Percentiles rank a stretch among this genome's conserved stretches.
Conservation (phyloP, 1,284 basidiomycete genomes). For the Cutaneotrichosporon arboriforme region DNA sequence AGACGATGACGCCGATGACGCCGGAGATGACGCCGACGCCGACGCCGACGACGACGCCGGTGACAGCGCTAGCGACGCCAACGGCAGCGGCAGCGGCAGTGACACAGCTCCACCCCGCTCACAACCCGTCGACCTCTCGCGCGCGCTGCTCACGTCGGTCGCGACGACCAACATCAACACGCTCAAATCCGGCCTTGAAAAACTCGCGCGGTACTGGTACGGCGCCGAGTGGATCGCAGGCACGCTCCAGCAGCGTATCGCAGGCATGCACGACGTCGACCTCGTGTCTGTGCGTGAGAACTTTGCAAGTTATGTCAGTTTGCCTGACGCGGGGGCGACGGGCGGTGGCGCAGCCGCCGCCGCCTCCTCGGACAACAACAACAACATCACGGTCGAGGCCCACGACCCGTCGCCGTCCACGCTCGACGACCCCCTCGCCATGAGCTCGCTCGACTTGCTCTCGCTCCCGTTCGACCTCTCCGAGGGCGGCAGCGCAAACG, state of each 20-base stretch:
- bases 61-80: not conserved
- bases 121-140: constrained; percentile 10
- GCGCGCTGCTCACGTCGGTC: constrained; percentile 17
- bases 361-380: too few species aligned
- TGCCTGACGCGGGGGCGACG: constrained; percentile 28
- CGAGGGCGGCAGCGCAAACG: constrained; percentile 7
- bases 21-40: too few species aligned
- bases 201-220: constrained; percentile 22
- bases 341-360: not conserved
- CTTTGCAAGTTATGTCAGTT: constrained; percentile 20
- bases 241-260: constrained; percentile 20
- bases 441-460: constrained; percentile 17
- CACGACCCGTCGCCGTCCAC: too few species aligned
- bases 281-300: constrained; percentile 18
- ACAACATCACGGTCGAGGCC: too few species aligned
- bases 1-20: too few species aligned
- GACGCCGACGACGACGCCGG: too few species aligned
- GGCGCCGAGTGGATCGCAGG: constrained; percentile 24
- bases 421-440: too few species aligned
- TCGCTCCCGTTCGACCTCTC: constrained; percentile 21
- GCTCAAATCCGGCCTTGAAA: constrained; percentile 21
- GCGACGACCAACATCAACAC: constrained; percentile 21
- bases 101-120: not conserved
- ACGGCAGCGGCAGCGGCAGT: not conserved
- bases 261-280: constrained; percentile 22